A percentile compares a stretch with the other conserved stretches of the same genome.
phyloP scores from a whole-genome alignment of 2,329 filamentous ascomycete species.

The Gaeumannomyces sp. region DNA sequence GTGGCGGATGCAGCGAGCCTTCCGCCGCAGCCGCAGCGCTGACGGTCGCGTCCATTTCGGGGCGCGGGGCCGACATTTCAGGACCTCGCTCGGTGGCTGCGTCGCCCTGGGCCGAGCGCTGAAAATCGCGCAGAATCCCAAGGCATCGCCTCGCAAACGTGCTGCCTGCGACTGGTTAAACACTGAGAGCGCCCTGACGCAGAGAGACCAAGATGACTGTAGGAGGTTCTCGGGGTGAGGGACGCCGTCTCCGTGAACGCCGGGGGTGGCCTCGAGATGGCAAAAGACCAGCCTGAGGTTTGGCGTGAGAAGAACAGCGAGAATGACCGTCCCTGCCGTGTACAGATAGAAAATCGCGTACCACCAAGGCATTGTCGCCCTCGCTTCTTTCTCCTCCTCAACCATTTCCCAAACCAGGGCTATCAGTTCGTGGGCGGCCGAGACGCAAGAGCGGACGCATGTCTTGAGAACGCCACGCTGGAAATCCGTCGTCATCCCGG shows the following conservation, averaged over 20 bases:
- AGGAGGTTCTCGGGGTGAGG: neutral
- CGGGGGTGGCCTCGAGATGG: neutral
- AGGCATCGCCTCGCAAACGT: constrained; percentile 8
- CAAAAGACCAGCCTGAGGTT: constrained; percentile 3
- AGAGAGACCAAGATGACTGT: constrained; percentile 3
- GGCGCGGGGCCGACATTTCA: neutral
- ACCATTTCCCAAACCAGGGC: constrained; percentile 3
- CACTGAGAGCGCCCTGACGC: constrained; percentile 4
- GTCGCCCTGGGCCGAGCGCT: neutral
- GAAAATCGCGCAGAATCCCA: constrained; percentile 3
- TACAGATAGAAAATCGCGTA: constrained; percentile 9
- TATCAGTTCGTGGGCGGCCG: constrained; percentile 8
- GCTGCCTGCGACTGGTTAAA: constrained; percentile 4
- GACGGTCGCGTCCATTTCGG: neutral
- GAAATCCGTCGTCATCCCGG: constrained; percentile 4
- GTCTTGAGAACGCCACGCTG: constrained; percentile 4
- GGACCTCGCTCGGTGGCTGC: neutral
- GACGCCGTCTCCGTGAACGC: neutral
- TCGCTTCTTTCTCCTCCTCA: neutral
- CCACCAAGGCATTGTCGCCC: constrained; percentile 7
- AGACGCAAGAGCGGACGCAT: constrained; percentile 2
- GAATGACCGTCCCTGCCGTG: constrained; percentile 7
- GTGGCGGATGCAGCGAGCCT: neutral
- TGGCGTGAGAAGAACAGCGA: constrained; percentile 6
- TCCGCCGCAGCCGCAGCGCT: neutral